These are phyloP conservation scores for Monosporascus ibericus DNA, from an alignment of 2,329 filamentous ascomycete genomes.

Conservation along the genomic window DNA sequence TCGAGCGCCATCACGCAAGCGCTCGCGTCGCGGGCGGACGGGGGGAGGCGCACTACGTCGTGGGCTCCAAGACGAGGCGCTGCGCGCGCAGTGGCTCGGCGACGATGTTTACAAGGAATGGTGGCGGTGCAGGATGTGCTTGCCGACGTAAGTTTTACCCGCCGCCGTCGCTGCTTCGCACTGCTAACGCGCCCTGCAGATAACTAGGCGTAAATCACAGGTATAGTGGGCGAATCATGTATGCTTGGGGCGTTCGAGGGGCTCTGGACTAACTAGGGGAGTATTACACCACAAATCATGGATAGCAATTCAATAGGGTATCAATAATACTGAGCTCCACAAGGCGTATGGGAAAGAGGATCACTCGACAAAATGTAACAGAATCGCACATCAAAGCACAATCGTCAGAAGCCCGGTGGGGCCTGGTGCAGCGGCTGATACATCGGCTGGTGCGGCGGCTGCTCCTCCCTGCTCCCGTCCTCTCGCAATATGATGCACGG, in stretches of 20 bases:
- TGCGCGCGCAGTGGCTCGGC: background rate
- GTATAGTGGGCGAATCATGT: background rate
- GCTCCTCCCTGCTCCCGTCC: background rate
- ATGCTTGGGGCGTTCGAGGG: no score
- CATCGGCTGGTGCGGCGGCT: background rate
- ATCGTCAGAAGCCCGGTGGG: no score
- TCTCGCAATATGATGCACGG: slow-evolving; percentile 21
- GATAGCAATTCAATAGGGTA: no score
- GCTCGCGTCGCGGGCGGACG: background rate
- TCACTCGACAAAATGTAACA: no score
- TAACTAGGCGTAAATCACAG: no score
- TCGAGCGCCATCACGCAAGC: background rate
- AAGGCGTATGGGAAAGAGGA: no score
- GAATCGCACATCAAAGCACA: no score
- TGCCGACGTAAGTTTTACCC: background rate
- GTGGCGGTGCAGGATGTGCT: background rate
- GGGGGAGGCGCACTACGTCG: slow-evolving; percentile 2
- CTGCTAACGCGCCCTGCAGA: background rate
- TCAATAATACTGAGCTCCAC: no score
- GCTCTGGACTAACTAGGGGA: no score
- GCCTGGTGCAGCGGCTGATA: no score
- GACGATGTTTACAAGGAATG: background rate
- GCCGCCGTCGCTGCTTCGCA: background rate
- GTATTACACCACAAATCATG: no score
- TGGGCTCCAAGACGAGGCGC: background rate